phyloP scores from a whole-genome alignment of 2,329 filamentous ascomycete genomes.

The Cladosporium colombiae region DNA sequence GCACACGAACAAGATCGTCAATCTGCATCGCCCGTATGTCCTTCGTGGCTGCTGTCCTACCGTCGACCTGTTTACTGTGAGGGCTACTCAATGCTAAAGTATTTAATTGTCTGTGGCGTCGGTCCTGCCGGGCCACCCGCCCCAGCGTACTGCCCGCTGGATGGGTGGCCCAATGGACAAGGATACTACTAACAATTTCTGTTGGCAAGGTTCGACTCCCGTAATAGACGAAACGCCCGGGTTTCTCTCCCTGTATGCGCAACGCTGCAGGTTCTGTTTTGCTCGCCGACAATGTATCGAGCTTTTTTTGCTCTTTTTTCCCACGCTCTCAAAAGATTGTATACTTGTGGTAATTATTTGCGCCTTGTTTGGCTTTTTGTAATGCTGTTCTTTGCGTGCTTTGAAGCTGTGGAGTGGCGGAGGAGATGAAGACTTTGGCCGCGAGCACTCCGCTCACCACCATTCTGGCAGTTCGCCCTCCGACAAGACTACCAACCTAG shows the following conservation, averaged over 20 bases:
- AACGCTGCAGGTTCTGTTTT: not conserved
- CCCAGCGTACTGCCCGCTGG: not conserved
- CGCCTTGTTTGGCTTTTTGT: not conserved
- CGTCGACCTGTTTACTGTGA: not conserved
- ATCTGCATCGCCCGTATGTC: not conserved
- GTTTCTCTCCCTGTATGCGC: not conserved
- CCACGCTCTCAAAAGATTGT: not conserved
- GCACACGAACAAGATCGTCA: not conserved
- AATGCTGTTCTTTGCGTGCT: not conserved
- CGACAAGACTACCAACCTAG: not conserved
- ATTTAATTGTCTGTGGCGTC: not conserved
- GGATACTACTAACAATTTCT: not conserved
- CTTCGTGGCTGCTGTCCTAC: not conserved
- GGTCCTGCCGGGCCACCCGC: not conserved
- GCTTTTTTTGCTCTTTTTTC: not conserved
- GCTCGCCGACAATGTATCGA: not conserved
- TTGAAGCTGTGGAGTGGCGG: not conserved
- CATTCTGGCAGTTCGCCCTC: not conserved
- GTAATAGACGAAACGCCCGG: too few relatives aligned
- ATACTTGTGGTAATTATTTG: not conserved
- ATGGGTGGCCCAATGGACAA: not conserved
- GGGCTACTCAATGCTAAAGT: not conserved
- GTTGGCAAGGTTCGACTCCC: not conserved
- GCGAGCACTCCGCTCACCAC: not conserved
- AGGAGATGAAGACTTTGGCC: not conserved